Base-by-base conservation (phyloP, 805 yeast species). In the Starmerella cellae region DNA sequence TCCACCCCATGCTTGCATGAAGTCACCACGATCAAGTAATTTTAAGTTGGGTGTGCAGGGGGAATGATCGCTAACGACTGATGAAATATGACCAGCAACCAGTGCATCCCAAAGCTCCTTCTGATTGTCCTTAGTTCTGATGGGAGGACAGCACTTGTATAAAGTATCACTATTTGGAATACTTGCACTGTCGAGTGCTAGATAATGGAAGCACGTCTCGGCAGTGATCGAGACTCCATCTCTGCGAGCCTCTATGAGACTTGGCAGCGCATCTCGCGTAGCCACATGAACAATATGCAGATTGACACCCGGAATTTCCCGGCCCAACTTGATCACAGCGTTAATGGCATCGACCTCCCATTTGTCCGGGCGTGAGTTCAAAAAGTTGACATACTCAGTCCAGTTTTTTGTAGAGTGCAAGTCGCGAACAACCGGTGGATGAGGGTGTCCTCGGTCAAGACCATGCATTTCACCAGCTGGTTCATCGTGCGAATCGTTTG, bases 1-100 rank as follows among this genome's bases (percentile, higher is more conserved):
- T 18, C 97, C 97, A 35, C 96, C 97, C 97, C 97, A 87, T 2
- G 96, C 94, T 32, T 76, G 71, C 57, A 84, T 75, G 60, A 87
- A 87, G 58, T 88, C 95, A 34, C 96, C 96, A 44, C 73, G 69
- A 14, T 76, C 79, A 40, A 85, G 66, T 19, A 81, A 80, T 61
- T 87, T 87, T 56, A 87, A 66, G 47, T 83, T 82, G 0, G 96
- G 95, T 0, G 95, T 83, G 63, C 97, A 87, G 3, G 96, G 97
- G 2, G 95, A 83, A 64, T 87, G 97, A 59, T 87, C 97, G 10
- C 94, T 81, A 5, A 88, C 96, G 4, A 87, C 93, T 1, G 95
- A 75, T 3, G 80, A 71, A 47, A 87, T 78, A 28, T 76, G 62
- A 28, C 75, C 76, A 19, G 67, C 66, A 40, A 73, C 58, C 30